A percentile compares a stretch with the other conserved stretches of the same genome.
These are phyloP conservation scores for Neopestalotiopsis clavispora DNA, from an alignment of 2,329 filamentous ascomycete species.

Conservation along the genomic window DNA sequence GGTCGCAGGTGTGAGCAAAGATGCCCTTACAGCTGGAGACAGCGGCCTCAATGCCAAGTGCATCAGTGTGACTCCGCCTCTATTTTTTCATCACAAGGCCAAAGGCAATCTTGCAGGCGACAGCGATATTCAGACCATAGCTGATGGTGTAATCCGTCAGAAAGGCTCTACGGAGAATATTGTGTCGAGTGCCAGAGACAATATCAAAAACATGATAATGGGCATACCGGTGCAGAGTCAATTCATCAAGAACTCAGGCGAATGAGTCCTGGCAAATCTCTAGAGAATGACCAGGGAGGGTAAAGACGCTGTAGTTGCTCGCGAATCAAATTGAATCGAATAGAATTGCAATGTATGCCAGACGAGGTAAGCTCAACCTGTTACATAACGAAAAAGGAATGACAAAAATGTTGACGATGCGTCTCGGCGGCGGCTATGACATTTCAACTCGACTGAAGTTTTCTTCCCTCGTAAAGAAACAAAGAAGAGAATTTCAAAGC, in stretches of 20 bases:
- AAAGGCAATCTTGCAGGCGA: slow-evolving; percentile 32
- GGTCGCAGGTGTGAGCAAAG: slow-evolving; percentile 5
- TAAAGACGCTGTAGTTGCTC: too few species aligned
- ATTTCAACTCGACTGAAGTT: too few species aligned
- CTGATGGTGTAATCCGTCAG: slow-evolving; percentile 27
- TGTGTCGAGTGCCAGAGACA: slow-evolving; percentile 39
- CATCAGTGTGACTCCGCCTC: slow-evolving; percentile 36
- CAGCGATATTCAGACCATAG: slow-evolving; percentile 35
- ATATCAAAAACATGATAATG: slow-evolving; percentile 36
- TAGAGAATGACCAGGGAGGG: background rate
- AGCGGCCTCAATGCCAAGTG: slow-evolving; percentile 37
- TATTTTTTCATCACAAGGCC: slow-evolving; percentile 39
- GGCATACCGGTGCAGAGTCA: slow-evolving; percentile 34
- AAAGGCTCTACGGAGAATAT: slow-evolving; percentile 40
- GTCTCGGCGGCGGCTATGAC: too few species aligned
- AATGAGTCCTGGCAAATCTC: background rate
- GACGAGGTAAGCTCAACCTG: too few species aligned
- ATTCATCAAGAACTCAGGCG: slow-evolving; percentile 19
- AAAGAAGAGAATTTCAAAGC: too few species aligned
- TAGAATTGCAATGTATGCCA: too few species aligned
- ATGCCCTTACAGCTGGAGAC: slow-evolving; percentile 23
- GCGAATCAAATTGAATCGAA: too few species aligned
- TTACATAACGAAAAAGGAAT: too few species aligned
- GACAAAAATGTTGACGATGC: too few species aligned
- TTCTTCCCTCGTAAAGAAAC: too few species aligned